Conservation (phyloP, 2,329 filamentous ascomycete genomes). For the Neonectria magnoliae region DNA sequence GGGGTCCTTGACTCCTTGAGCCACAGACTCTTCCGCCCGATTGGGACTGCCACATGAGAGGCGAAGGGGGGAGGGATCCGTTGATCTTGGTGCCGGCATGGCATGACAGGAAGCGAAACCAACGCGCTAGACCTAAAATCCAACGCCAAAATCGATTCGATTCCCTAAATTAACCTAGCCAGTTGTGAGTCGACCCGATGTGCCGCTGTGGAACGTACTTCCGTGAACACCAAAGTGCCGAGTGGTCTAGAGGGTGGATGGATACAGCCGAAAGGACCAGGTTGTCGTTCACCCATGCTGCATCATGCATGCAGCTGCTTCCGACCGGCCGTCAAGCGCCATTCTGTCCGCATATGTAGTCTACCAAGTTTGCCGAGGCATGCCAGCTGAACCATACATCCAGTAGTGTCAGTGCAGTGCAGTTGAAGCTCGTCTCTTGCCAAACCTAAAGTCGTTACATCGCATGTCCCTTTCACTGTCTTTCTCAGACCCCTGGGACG, state of each 20-base stretch:
- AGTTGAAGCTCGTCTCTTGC: not conserved
- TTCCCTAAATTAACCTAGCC: not conserved
- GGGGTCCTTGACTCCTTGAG: not conserved
- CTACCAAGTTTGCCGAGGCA: not conserved
- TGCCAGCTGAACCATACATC: not conserved
- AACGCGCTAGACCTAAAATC: not conserved
- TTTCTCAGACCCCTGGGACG: not conserved
- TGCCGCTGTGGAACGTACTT: not conserved
- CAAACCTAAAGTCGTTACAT: not conserved
- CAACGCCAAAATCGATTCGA: not conserved
- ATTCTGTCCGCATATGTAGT: not conserved
- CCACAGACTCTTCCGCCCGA: not conserved
- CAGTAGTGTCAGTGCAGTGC: not conserved
- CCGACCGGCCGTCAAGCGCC: slow-evolving; percentile 1
- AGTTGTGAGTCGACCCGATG: not conserved
- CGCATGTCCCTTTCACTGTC: not conserved
- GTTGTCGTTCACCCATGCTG: not conserved
- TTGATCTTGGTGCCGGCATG: not conserved
- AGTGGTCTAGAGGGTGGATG: not conserved
- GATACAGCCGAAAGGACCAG: not conserved
- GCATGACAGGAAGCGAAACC: not conserved
- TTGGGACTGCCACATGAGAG: not conserved
- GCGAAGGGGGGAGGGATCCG: too few species aligned
- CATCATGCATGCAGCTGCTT: slow-evolving; percentile 2
- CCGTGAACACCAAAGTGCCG: not conserved